Evolutionary conservation across 345 rosid species (phyloP), one percentile per base, ranked within the genome.

Genomic region (Gossypium australe): DNA sequence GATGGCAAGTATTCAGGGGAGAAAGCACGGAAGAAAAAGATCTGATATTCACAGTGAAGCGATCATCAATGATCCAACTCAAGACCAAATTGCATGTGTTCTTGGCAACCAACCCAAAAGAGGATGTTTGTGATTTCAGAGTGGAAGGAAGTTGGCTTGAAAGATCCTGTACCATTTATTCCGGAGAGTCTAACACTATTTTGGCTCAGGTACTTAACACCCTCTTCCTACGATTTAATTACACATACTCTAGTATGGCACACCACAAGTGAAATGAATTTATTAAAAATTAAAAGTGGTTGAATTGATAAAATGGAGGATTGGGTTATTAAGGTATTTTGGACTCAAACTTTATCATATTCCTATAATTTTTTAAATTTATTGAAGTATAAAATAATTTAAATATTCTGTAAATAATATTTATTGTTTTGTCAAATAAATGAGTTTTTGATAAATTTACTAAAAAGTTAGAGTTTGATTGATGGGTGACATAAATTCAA

Each of bases 1-100:
- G 75, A 13, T 71, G 75, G 75, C 51, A 55, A 43, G 65, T 41
- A 11, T 71, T 34, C 41, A 56, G 48, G 27, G 75, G 75, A 45
- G 75, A 71, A 22, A 71, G 75, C 51, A 57, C 20, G 2, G 65
- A 56, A 2, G 75, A 56, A 0, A 71, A 56, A 44, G 75, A 71
- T 71, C 34, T 71, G 51, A 4, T 71, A 3, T 71, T 71, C 64
- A 38, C 75, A 0, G 75, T 71, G 51, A 71, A 56, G 75, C 61
- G 75, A 45, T 71, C 75, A 1, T 71, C 75, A 1, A n/a, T 71
- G 75, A 71, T 55, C 4, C 58, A 55, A n/a, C 6, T 55, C 58
- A 55, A 55, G 58, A 55, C 58, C 58, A 55, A 55, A 6, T 8
- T 55, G 58, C 20, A 55, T 55, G 58, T 55, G 58, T 55, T 55